Percentiles rank a stretch among this genome's conserved stretches.
phyloP scores from a whole-genome alignment of 208 protist genomes.

The Trypanosoma avium region DNA sequence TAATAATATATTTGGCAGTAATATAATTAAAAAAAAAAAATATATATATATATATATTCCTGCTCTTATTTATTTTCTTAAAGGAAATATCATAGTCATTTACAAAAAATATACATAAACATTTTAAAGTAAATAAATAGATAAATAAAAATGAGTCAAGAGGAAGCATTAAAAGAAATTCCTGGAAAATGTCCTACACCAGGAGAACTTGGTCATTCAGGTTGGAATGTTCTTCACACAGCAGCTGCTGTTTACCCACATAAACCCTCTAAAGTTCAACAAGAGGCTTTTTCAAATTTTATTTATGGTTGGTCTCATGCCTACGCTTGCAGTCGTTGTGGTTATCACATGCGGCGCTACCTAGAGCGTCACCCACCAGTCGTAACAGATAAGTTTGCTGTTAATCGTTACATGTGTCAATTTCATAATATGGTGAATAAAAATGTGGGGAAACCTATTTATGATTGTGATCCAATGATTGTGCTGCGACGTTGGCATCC shows the following conservation, averaged over 20 bases:
- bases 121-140: not conserved
- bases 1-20: no score
- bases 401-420: slow-evolving; percentile 84
- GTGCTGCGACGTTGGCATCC: slow-evolving; percentile 87
- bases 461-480: slow-evolving; percentile 71
- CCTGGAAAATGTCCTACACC: slow-evolving; percentile 61
- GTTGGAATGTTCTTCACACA: slow-evolving; percentile 88
- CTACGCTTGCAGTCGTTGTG: slow-evolving; percentile 88
- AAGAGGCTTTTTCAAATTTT: slow-evolving; percentile 73
- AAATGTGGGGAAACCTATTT: slow-evolving; percentile 64
- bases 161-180: slow-evolving; percentile 39
- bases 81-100: no score
- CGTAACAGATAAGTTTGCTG: slow-evolving; percentile 57
- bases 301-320: slow-evolving; percentile 74
- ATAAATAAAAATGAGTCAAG: slow-evolving; percentile 16
- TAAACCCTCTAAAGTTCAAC: slow-evolving; percentile 55
- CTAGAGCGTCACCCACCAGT: slow-evolving; percentile 65
- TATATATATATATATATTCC: no score
- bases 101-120: not conserved
- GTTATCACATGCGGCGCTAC: slow-evolving; percentile 85
- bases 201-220: slow-evolving; percentile 63
- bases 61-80: no score
- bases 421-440: slow-evolving; percentile 90
- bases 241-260: slow-evolving; percentile 84
- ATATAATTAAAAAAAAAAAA: no score